Percentiles rank a stretch among this genome's conserved stretches.
phyloP scores from a whole-genome alignment of 768 basidiomycete species.

The Dendrothele bispora region DNA sequence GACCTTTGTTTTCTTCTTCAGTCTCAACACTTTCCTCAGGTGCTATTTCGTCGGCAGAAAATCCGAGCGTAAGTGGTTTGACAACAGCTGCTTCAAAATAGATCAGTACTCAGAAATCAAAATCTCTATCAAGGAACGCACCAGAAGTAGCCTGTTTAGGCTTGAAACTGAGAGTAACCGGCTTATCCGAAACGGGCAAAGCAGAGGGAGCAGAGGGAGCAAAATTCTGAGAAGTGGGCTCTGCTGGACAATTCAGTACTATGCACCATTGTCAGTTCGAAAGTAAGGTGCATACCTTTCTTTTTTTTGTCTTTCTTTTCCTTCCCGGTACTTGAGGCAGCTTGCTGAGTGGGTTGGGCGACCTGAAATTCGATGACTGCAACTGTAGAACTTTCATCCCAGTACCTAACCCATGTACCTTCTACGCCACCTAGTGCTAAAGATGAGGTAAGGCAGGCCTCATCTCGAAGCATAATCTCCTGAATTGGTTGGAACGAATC shows the following conservation, averaged over 20 bases:
- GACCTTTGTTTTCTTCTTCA: too few relatives aligned
- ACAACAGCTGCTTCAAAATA: conserved; percentile 17
- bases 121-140: conserved; percentile 11
- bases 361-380: conserved; percentile 80
- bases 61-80: conserved; percentile 55
- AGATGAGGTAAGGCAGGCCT: conserved; percentile 71
- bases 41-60: conserved; percentile 60
- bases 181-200: conserved; percentile 76
- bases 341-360: conserved; percentile 49
- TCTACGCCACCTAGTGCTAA: conserved; percentile 69
- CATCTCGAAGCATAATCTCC: conserved; percentile 74
- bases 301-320: conserved; percentile 65
- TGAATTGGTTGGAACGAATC: conserved; percentile 85
- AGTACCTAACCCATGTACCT: conserved; percentile 80
- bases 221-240: conserved; percentile 28
- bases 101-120: conserved; percentile 8
- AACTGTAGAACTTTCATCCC: conserved; percentile 84
- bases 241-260: conserved; percentile 21
- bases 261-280: too few relatives aligned
- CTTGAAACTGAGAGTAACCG: conserved; percentile 74
- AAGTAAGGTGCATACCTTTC: conserved; percentile 40
- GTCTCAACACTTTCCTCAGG: conserved; percentile 45
- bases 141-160: conserved; percentile 31
- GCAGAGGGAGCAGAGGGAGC: conserved; percentile 57
- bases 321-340: conserved; percentile 37